Evolutionary conservation across 305 asterid species (phyloP).

Genomic region (Fraxinus latifolia): DNA sequence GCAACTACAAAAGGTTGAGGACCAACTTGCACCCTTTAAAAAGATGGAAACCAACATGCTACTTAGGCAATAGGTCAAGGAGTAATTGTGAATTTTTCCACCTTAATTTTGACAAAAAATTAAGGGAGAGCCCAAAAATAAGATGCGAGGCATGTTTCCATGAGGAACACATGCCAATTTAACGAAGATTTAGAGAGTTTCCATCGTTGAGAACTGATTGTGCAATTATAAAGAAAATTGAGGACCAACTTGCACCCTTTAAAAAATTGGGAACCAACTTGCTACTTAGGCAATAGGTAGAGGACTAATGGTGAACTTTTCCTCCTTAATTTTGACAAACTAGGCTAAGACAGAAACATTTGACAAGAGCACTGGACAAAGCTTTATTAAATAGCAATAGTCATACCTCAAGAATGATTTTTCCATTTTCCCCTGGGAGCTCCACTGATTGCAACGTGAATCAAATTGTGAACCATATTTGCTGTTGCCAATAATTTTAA

Average conservation of each 20-base stretch:
- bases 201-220: neutral
- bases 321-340: neutral
- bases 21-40: neutral
- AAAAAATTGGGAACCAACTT: neutral
- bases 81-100: neutral
- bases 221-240: neutral
- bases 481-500: slow-evolving; percentile 68
- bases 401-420: slow-evolving; percentile 82
- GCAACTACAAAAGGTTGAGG: neutral
- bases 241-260: neutral
- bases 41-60: neutral
- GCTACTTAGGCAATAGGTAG: neutral
- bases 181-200: neutral
- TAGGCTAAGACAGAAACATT: neutral
- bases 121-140: too few relatives aligned
- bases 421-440: slow-evolving; percentile 98
- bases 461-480: slow-evolving; percentile 73
- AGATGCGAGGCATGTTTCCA: neutral
- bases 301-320: neutral
- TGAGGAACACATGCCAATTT: neutral
- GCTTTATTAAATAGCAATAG: neutral
- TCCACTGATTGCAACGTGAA: slow-evolving; percentile 52
- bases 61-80: neutral
- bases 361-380: neutral
- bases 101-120: neutral